A percentile compares a stretch with the other conserved stretches of the same genome.
Evolutionary conservation across 805 yeast species (phyloP).

Genomic region (Candida tibetensis): DNA sequence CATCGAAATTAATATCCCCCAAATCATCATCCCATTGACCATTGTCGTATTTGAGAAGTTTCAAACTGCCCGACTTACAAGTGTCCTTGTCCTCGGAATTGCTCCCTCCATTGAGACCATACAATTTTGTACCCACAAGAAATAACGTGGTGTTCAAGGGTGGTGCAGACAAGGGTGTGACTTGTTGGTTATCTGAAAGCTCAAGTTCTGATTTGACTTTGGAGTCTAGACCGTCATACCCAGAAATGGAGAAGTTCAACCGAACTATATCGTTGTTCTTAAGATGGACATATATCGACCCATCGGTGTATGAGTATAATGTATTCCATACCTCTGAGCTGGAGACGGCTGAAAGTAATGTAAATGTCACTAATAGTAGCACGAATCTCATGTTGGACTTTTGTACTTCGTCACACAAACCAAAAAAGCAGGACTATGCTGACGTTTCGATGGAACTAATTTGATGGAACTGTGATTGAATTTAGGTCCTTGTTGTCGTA

Average conservation of each 20-base stretch:
- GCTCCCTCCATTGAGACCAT: conserved; percentile 23
- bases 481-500: too few species aligned
- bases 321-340: conserved; percentile 38
- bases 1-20: conserved; percentile 19
- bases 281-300: conserved; percentile 34
- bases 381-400: too few species aligned
- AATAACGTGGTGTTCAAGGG: conserved; percentile 34
- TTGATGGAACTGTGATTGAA: too few species aligned
- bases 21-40: conserved; percentile 20
- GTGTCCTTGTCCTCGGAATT: conserved; percentile 7
- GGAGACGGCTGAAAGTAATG: too few species aligned
- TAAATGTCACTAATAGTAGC: too few species aligned
- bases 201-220: conserved; percentile 1
- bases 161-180: conserved; percentile 25
- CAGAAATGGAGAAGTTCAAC: conserved; percentile 35
- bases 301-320: conserved; percentile 32
- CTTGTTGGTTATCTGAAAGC: conserved; percentile 14
- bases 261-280: conserved; percentile 35
- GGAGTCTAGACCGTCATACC: conserved; percentile 16
- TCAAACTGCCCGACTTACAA: conserved; percentile 29
- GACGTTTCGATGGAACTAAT: too few species aligned
- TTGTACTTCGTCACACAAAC: too few species aligned
- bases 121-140: conserved; percentile 24
- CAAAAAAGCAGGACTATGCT: too few species aligned
- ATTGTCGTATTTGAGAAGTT: conserved; percentile 20